Evolutionary conservation across 1,139 yeast genomes (phyloP), one percentile per base, ranked within the genome.

Genomic region (Wickerhamiella infanticola): DNA sequence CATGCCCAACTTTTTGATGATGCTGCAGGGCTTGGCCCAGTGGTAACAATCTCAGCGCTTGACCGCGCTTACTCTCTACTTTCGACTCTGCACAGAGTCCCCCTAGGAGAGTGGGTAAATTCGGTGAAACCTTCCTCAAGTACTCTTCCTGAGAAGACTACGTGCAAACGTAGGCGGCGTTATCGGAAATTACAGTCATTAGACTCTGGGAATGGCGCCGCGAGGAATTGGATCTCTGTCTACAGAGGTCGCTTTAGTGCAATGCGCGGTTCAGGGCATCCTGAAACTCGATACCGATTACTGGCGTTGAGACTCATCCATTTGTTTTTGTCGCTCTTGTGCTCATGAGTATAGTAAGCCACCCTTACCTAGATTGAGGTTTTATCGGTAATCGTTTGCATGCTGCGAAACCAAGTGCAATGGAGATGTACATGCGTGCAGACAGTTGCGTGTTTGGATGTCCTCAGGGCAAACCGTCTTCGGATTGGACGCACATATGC

Each of bases 251-350:
- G 44, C 57, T 54, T 54, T 40, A 54, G 57, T 54, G 54, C 57
- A 54, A 54, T 54, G 47, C 57, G 54, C 55, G 56, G 57, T 43
- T 50, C 48, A 40, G 49, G 38, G 38, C 42, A 40, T 33, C 13
- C 46, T 46, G 48, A 45, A 26, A 53, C 57, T 51, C 57, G 57
- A 54, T 54, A 54, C 57, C 57, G 57, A 54, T 54, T 53, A 54
- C 46, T 42, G 48, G 44, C 41, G 50, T 41, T 51, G 53, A 50
- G 50, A 46, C 27, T 11, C 37, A 35, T 46, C 42, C 35, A 44
- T 44, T 33, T 27, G 4, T 7, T 24, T 36, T 29, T 25, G 29
- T 29, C 4, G 5, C 24, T 26, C 31, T 24, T 6, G 24, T 5
- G 5, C 5, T 33, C 4, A 29, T 29, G 33, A 29, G 11, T 18